Percentiles rank a stretch among this genome's conserved stretches.
phyloP scores from a whole-genome alignment of 805 yeast genomes.

The Yamadazyma sp. region DNA sequence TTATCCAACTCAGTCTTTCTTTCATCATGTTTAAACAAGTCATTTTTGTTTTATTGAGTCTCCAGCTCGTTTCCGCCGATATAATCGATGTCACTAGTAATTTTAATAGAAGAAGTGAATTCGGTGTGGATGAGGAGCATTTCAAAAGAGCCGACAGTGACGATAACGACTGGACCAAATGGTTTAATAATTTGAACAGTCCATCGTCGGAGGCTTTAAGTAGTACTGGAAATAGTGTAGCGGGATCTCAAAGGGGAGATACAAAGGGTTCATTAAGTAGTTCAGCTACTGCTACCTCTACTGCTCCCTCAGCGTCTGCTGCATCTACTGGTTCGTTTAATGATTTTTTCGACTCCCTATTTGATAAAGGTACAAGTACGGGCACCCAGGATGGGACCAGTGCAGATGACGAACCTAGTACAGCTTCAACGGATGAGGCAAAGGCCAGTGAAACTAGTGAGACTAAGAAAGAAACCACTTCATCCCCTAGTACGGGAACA shows the following conservation, averaged over 20 bases:
- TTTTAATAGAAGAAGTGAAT: conserved; percentile 1
- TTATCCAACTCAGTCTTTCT: conserved; percentile 15
- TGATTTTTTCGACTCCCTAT: conserved; percentile 8
- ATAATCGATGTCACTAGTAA: conserved; percentile 12
- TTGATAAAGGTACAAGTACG: conserved; percentile 5
- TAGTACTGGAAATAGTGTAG: too few species aligned
- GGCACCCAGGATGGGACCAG: not conserved
- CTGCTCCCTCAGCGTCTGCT: not conserved
- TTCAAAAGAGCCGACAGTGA: conserved; percentile 5
- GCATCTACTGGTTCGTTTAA: conserved; percentile 5
- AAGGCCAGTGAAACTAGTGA: conserved; percentile 1
- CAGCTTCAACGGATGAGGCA: not conserved
- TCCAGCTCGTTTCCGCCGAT: conserved; percentile 2
- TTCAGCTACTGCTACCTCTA: not conserved
- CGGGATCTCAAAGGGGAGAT: not conserved
- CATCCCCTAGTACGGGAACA: too few species aligned
- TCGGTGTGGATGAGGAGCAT: not conserved
- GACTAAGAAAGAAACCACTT: too few species aligned
- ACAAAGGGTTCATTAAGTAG: not conserved
- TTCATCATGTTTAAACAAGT: conserved; percentile 9
- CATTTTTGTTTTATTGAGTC: conserved; percentile 2
- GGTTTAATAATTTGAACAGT: conserved; percentile 10
- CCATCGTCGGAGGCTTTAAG: not conserved
- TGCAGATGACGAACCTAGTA: conserved; percentile 1
- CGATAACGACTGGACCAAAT: conserved; percentile 10